Evolutionary conservation across 495 filamentous ascomycete genomes (phyloP), one percentile per base, ranked within the genome.

Genomic region (Hypoxylon perforatum): DNA sequence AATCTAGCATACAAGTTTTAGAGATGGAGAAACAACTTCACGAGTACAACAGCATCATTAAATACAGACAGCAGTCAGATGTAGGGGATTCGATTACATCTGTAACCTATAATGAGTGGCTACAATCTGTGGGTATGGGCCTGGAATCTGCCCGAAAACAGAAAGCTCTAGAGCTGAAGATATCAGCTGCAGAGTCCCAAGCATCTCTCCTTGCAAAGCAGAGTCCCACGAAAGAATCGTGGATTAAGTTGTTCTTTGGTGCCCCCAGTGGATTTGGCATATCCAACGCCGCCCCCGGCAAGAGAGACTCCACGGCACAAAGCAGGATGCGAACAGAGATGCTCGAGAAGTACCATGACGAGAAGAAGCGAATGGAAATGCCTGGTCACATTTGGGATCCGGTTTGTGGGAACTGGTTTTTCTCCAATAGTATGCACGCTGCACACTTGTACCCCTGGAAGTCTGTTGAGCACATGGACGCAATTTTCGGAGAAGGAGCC

Each of bases 401-500:
- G 7, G 30, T 33, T 9, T 33, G 30, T 33, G 30, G 3, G 7
- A 9, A 33, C 8, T 33, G 42, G 42, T 45, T 45, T 22, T 17
- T n/a, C 17, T 6, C 14, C 42, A 18, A 45, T 6, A 5, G 1
- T n/a, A 2, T 45, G 17, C 47, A 50, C 25, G 47, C 47, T 2
- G 47, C 47, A 17, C 47, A 50, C 15, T 9, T 50, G 19, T 50
- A 50, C 47, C 47, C 47, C 4, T 15, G 11, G 47, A 35, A 33
- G 5, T 35, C 23, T 4, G 15, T 50, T 4, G 23, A 50, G 23
- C 25, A 33, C 19, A 35, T 50, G 47, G 47, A 50, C 11, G 15
- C 10, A 6, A 50, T 35, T 50, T 50, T 35, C 10, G 47, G 47
- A 10, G 25, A 50, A 2, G 47, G 47, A 35, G 23, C 25, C 1